Percentiles rank a stretch among this genome's conserved stretches.
phyloP scores from a whole-genome alignment of 345 rosid species.

The Turritis glabra region DNA sequence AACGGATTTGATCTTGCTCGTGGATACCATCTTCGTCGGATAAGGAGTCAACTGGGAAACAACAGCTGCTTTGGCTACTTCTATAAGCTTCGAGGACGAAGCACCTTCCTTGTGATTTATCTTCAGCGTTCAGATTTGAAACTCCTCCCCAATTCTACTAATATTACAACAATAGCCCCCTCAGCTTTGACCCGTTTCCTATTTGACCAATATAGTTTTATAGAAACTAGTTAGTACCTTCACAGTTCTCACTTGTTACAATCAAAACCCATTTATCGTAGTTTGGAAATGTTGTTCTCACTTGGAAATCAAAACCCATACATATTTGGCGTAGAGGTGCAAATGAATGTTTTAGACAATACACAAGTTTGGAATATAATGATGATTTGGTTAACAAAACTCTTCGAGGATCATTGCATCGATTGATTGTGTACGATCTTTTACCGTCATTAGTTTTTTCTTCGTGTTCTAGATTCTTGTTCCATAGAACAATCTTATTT shows the following conservation, averaged over 20 bases:
- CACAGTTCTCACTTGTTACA: neutral
- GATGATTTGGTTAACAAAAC: too few species aligned
- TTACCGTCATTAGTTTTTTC: neutral
- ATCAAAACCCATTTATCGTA: neutral
- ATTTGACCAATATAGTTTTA: slow-evolving; percentile 6
- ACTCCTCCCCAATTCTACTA: slow-evolving; percentile 8
- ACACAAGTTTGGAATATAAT: neutral
- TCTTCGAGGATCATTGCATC: neutral
- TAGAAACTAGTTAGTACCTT: neutral
- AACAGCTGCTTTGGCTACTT: slow-evolving; percentile 21
- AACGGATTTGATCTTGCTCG: slow-evolving; percentile 67
- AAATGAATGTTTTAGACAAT: neutral
- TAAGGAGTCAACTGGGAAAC: slow-evolving; percentile 12
- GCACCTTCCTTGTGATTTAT: slow-evolving; percentile 19
- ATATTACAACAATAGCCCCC: slow-evolving; percentile 7
- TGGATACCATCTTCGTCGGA: slow-evolving; percentile 54
- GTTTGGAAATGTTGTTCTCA: too few species aligned
- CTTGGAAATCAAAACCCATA: neutral
- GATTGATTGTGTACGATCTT: neutral
- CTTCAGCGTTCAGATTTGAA: slow-evolving; percentile 33
- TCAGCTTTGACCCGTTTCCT: neutral
- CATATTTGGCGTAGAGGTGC: neutral
- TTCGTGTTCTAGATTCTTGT: neutral
- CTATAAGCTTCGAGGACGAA: slow-evolving; percentile 29
- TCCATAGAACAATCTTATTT: slow-evolving; percentile 6